These are phyloP conservation scores for Fraxinus dipetala DNA, from an alignment of 305 asterid species.

Conservation along the genomic window DNA sequence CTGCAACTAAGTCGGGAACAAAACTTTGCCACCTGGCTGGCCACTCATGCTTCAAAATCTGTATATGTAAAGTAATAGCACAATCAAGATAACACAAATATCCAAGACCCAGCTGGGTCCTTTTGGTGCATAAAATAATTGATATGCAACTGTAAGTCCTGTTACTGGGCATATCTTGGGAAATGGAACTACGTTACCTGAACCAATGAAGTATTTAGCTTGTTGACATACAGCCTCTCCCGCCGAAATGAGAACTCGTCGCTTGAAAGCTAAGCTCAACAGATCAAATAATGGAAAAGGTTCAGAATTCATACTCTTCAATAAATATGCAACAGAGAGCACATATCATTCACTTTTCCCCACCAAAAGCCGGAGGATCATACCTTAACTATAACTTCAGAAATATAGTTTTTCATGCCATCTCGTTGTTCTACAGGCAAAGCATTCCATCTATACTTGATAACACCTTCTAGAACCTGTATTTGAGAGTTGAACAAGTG, in stretches of 20 bases:
- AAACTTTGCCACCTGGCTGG: conserved; percentile 91
- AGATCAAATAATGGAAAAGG: conserved; percentile 12
- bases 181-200: conserved; percentile 55
- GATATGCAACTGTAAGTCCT: not conserved
- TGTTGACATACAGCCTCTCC: conserved; percentile 86
- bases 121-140: conserved; percentile 1
- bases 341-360: not conserved
- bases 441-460: conserved; percentile 98
- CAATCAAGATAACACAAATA: conserved; percentile 6
- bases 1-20: conserved; percentile 94
- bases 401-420: conserved; percentile 98
- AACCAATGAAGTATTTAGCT: conserved; percentile 80
- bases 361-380: not conserved
- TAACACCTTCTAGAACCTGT: conserved; percentile 96
- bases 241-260: conserved; percentile 82
- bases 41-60: conserved; percentile 99
- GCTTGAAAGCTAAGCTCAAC: conserved; percentile 68
- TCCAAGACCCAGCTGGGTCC: not conserved
- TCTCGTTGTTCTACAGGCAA: conserved; percentile 91
- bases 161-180: conserved; percentile 6
- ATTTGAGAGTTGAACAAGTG: conserved; percentile 25
- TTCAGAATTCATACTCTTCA: conserved; percentile 8
- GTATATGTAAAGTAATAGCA: conserved; percentile 24
- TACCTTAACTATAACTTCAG: conserved; percentile 99
- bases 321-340: not conserved